Percentiles rank a stretch among this genome's conserved stretches.
Conservation (phyloP, 2,329 filamentous ascomycete genomes). For the Coniochaeta sp. region DNA sequence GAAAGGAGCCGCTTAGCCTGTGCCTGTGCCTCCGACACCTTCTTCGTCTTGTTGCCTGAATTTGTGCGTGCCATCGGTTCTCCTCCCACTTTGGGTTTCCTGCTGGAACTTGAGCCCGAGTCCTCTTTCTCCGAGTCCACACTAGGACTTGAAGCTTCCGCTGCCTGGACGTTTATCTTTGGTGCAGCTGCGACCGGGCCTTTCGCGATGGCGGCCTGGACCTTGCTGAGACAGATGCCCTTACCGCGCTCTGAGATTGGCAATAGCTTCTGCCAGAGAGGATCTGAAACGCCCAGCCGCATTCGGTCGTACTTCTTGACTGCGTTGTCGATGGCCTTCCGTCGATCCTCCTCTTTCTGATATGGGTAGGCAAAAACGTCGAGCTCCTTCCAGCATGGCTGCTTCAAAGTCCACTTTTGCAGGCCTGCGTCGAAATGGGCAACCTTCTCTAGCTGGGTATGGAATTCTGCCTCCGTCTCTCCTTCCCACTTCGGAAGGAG, state of each 20-base stretch:
- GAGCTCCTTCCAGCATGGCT: conserved; percentile 54
- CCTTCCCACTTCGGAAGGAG: conserved; percentile 43
- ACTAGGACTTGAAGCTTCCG: conserved; percentile 37
- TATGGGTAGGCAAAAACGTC: conserved; percentile 58
- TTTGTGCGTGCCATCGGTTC: conserved; percentile 41
- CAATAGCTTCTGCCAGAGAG: conserved; percentile 55
- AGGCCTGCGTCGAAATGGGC: conserved; percentile 40
- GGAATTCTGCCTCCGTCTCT: conserved; percentile 40
- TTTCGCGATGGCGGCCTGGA: conserved; percentile 52
- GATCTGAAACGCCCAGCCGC: conserved; percentile 46
- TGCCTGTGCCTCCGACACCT: conserved; percentile 42
- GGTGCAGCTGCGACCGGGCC: conserved; percentile 35
- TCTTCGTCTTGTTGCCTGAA: conserved; percentile 50
- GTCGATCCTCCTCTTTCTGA: conserved; percentile 41
- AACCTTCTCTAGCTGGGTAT: conserved; percentile 47
- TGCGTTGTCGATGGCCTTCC: conserved; percentile 55
- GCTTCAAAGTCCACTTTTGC: conserved; percentile 48
- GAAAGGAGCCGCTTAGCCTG: conserved; percentile 49
- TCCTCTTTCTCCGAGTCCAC: conserved; percentile 20
- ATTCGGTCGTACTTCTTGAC: conserved; percentile 52
- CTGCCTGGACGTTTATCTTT: conserved; percentile 42
- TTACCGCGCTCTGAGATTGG: conserved; percentile 49
- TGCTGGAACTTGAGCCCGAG: conserved; percentile 16
- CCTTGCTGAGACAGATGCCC: conserved; percentile 52
- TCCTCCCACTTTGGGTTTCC: conserved; percentile 23